Base-by-base conservation (phyloP, 768 basidiomycete species). In the Termitomyces titanicus region DNA sequence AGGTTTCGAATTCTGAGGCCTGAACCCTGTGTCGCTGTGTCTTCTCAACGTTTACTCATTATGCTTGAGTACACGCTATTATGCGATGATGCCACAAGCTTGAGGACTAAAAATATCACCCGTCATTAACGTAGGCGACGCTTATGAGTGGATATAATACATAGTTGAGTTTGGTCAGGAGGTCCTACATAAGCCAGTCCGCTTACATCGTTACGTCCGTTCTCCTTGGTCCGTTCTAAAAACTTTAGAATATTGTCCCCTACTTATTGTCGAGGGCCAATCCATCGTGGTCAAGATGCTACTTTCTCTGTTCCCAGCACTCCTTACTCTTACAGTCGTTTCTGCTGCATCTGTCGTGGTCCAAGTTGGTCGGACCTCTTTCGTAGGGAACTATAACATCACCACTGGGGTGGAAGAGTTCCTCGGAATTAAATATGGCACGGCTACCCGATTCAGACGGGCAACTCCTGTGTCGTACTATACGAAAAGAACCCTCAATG, bases 331-430 rank as follows among this genome's bases (percentile, higher is more conserved):
- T 33, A 42, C 55, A 35, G 22, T 59, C 49, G 52, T 54, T 54
- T 56, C 47, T 38, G 57, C 60, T 12, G 24, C 54, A 31, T 44
- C 57, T 3, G 60, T 61, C 47, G 51, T 44, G n/a, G 60, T 61
- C 27, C 47, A 54, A 37, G 25, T 61, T 22, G 31, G 51, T 27
- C 47, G 43, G 11, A 47, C 56, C 11, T 51, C 57, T n/a, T 24
- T 63, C n/a, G 18, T 54, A 7, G 62, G 62, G 17, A 53, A 56
- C 31, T 59, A 63, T 47, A 53, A 61, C 51, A 17, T 40, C 18
- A 57, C 60, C 13, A 51, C 62, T 33, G 60, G 62, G 9, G 62
- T 61, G 12, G 62, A 63, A n/a, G 56, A 51, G 38, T 63, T 61
- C 31, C 53, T 56, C 4, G 62, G 62, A n/a, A 31, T 63, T 9